Percentiles rank a stretch among this genome's conserved stretches.
phyloP scores from a whole-genome alignment of 176 grass and related monocot species.

The Carex littledalei region DNA sequence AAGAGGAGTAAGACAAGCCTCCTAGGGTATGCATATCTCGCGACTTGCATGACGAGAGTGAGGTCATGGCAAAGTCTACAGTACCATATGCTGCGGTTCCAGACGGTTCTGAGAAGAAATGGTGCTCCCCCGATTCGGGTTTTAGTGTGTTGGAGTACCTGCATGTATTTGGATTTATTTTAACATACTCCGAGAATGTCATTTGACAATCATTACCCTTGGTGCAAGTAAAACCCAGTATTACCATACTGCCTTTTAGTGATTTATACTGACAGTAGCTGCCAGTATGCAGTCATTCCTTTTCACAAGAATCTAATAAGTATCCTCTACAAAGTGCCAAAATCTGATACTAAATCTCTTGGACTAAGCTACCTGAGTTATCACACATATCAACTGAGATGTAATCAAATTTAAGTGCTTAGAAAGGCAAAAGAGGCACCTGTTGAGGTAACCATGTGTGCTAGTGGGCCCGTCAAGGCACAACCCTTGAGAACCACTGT shows the following conservation, averaged over 20 bases:
- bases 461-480: conserved; percentile 50
- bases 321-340: background rate
- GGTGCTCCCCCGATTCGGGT: conserved; percentile 49
- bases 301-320: background rate
- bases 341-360: background rate
- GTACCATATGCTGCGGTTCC: conserved; percentile 56
- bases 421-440: background rate
- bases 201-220: background rate
- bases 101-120: conserved; percentile 74
- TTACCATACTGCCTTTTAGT: background rate
- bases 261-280: background rate
- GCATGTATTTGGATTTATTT: conserved; percentile 9
- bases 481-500: conserved; percentile 33
- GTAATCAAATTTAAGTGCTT: background rate
- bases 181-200: background rate
- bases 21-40: conserved; percentile 38
- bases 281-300: background rate
- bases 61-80: conserved; percentile 35
- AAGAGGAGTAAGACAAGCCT: conserved; percentile 44
- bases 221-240: background rate
- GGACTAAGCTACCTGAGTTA: background rate
- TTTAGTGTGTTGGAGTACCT: conserved; percentile 64
- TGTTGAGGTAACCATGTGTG: conserved; percentile 30
- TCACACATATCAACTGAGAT: background rate
- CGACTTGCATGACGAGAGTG: conserved; percentile 39